Evolutionary conservation across 768 basidiomycete genomes (phyloP).

Genomic region (Hortiboletus flavorubellus): DNA sequence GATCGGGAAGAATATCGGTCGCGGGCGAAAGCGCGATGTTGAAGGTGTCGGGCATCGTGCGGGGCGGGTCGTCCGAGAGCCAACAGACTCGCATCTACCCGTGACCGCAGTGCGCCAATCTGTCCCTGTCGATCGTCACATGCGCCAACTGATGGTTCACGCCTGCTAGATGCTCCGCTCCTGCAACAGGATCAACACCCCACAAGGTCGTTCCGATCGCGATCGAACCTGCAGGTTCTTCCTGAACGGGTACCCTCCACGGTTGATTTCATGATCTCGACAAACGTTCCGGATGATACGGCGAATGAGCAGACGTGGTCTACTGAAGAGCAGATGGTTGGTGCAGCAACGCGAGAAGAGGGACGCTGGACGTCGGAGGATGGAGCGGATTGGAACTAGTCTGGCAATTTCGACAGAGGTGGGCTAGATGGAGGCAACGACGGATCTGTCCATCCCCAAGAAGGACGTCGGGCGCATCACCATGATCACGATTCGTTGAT

Average conservation of each 20-base stretch:
- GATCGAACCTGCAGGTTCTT: slow-evolving; percentile 53
- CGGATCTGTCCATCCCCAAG: slow-evolving; percentile 82
- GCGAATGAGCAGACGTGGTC: slow-evolving; percentile 99
- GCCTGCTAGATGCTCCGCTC: slow-evolving; percentile 57
- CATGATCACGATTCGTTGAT: slow-evolving; percentile 66
- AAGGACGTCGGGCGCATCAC: slow-evolving; percentile 70
- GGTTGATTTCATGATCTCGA: slow-evolving; percentile 65
- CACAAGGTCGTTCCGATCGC: slow-evolving; percentile 54
- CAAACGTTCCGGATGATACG: slow-evolving; percentile 85
- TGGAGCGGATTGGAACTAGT: slow-evolving; percentile 20
- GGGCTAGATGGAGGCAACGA: slow-evolving; percentile 48
- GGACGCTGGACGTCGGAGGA: slow-evolving; percentile 15
- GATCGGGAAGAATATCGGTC: slow-evolving; percentile 76
- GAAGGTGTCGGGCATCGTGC: slow-evolving; percentile 76
- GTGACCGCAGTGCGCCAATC: slow-evolving; percentile 60
- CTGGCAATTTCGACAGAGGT: neutral
- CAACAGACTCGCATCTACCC: slow-evolving; percentile 81
- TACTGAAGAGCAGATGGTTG: slow-evolving; percentile 90
- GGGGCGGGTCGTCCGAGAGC: slow-evolving; percentile 72
- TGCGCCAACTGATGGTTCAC: neutral
- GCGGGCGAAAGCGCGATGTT: slow-evolving; percentile 65
- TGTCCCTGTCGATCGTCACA: neutral
- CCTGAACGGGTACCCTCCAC: slow-evolving; percentile 47
- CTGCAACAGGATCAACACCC: slow-evolving; percentile 36
- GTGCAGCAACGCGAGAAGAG: slow-evolving; percentile 23